Evolutionary conservation across 1,284 basidiomycete genomes (phyloP), one percentile per base, ranked within the genome.

Genomic region (Ustilago cynodontis): DNA sequence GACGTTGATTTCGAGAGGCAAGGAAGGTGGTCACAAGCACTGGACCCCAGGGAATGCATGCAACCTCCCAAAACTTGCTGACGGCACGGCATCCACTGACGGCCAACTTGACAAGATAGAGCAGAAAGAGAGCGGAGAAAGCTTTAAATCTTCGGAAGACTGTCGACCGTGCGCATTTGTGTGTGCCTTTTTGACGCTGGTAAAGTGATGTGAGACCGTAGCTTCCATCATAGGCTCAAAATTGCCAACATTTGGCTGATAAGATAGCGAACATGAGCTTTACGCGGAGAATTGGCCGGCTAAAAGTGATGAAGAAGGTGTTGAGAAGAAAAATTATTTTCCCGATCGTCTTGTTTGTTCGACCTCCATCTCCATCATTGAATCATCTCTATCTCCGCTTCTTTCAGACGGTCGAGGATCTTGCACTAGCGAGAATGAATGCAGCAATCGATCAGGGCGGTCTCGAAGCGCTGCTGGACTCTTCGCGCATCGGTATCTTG

Each of bases 401-500:
- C 43, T n/a, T n/a, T n/a, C n/a, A n/a, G n/a, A n/a, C n/a, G n/a
- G n/a, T n/a, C n/a, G 50, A 51, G 18, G 24, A 31, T 26, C 26
- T 24, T 20, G 16, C 8, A 1, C 43, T 10, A 22, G 16, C 22
- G 20, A 28, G 5, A 9, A 72, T 72, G 70, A 45, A 22, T n/a
- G 61, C 24, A 35, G 6, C 57, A 14, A 59, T 71, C 52, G 61
- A 76, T 35, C 68, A 76, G 16, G 58, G 58, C 37, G 43, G 28
- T 7, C 67, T 78, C 49, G 64, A 69, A 7, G 20, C 62, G 55
- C 61, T 79, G 33, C 73, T 79, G 33, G 67, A 69, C 57, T 43
- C 58, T 1, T 54, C 39, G 14, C 68, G 68, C 20, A 72, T 82
- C 33, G 79, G 79, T 9, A 59, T 81, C 33, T 24, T 82, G 49